Conservation (phyloP, 2,329 filamentous ascomycete species). For the Chaetomium olivaceum region DNA sequence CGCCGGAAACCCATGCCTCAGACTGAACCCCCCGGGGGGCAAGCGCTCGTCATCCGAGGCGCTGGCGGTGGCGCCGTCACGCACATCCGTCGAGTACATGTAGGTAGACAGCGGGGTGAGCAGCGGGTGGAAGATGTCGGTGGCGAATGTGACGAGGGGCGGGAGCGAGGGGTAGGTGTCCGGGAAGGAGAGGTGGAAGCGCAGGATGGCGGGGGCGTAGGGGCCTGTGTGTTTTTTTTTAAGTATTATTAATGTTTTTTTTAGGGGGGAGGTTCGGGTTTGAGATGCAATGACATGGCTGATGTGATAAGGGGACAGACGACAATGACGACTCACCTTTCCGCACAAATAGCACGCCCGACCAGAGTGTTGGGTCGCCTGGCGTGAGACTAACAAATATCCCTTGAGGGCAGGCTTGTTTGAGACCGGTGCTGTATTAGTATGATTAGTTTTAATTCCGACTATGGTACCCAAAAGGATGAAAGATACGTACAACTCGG, state of each 20-base stretch:
- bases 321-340: slow-evolving; percentile 64
- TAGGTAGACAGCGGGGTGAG: slow-evolving; percentile 93
- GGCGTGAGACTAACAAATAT: slow-evolving; percentile 84
- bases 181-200: slow-evolving; percentile 84
- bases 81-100: slow-evolving; percentile 80
- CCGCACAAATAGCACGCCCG: slow-evolving; percentile 86
- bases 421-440: slow-evolving; percentile 69
- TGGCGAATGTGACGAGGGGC: slow-evolving; percentile 83
- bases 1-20: slow-evolving; percentile 84
- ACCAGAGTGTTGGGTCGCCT: slow-evolving; percentile 80
- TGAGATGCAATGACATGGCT: too few species aligned
- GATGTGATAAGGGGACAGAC: background rate
- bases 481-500: slow-evolving; percentile 69
- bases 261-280: background rate
- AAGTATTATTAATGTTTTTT: background rate
- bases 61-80: slow-evolving; percentile 75
- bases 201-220: slow-evolving; percentile 81
- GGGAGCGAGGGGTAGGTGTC: slow-evolving; percentile 75
- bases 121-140: slow-evolving; percentile 92
- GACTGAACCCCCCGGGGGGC: slow-evolving; percentile 84
- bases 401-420: slow-evolving; percentile 79
- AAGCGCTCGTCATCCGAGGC: slow-evolving; percentile 80
- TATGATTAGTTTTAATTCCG: background rate
- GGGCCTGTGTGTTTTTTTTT: slow-evolving; percentile 61
- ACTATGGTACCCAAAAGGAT: background rate